Evolutionary conservation across 139 green algal species (phyloP), one percentile per base, ranked within the genome.

Genomic region (Micractinium conductrix): DNA sequence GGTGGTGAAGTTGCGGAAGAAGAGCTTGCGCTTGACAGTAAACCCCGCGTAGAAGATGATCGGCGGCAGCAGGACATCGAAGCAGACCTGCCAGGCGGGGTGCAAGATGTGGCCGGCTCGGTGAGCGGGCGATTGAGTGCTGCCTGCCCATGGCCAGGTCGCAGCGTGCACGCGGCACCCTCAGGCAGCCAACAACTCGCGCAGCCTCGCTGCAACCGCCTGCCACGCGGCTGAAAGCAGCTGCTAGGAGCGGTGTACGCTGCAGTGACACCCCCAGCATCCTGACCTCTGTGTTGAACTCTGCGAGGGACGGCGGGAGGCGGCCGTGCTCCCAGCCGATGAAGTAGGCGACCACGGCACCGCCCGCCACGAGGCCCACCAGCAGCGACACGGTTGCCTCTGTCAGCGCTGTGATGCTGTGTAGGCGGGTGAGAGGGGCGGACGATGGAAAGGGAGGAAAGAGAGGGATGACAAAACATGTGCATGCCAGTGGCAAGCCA

Each of bases 21-120:
- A 98, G n/a, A 90, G 83, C 74, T 95, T 93, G 81, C 96, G 95
- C 78, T 97, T 93, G 37, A 98, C 92, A 0, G 90, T 92, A 35
- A 97, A 89, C 0, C 95, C 95, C 4, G 89, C 91, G 37, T 96
- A 91, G 80, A 97, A 94, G 83, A 98, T 98, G 85, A 98, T 96
- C 38, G 94, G 94, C 0, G 95, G 95, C 37, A 98, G 90, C 63
- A 96, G 85, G 42, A 78, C 43, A 43, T 93, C 86, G 48, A 97
- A 78, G 38, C 79, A 85, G 2, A 85, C 14, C 80, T 85, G 80
- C 37, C 8, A 1, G 22, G 43, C 8, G 24, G 22, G 38, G 69
- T 2, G 24, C 26, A n/a, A 37, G 21, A n/a, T 3, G 12, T 26
- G 24, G 12, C 22, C 40, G 43, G 42, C 0, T 4, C 17, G 45